Evolutionary conservation across 2,329 filamentous ascomycete species (phyloP).

Genomic region (Periconia digitata): DNA sequence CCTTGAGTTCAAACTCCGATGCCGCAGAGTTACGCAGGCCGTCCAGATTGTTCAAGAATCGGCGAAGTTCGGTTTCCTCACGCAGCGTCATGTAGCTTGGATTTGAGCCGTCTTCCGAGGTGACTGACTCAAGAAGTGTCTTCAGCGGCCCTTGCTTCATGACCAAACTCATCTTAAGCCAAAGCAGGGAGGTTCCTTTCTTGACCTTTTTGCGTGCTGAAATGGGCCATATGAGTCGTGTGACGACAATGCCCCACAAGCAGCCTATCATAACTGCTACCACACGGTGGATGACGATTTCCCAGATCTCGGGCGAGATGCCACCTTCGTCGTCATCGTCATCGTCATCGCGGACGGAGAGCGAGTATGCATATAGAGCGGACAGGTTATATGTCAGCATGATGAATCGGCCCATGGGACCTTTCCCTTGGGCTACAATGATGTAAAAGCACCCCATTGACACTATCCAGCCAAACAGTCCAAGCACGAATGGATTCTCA

Average conservation of each 20-base stretch:
- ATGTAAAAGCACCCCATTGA: conserved; percentile 86
- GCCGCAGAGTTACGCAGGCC: conserved; percentile 70
- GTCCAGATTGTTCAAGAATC: conserved; percentile 74
- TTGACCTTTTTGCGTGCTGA: conserved; percentile 86
- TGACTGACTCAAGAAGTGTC: conserved; percentile 56
- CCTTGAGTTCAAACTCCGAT: conserved; percentile 86
- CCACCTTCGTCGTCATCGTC: conserved; percentile 88
- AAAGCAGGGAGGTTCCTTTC: conserved; percentile 85
- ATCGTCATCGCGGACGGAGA: conserved; percentile 76
- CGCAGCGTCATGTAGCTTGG: conserved; percentile 77
- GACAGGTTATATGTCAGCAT: conserved; percentile 95
- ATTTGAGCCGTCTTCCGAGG: conserved; percentile 9
- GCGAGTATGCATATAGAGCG: conserved; percentile 88
- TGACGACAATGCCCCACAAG: conserved; percentile 89
- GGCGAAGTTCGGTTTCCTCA: conserved; percentile 84
- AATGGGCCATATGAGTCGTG: conserved; percentile 89
- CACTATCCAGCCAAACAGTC: conserved; percentile 78
- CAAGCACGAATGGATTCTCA: conserved; percentile 74
- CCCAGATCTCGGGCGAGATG: conserved; percentile 76
- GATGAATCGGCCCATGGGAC: conserved; percentile 89
- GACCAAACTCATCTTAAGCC: conserved; percentile 91
- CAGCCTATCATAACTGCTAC: conserved; percentile 84
- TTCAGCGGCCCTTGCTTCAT: conserved; percentile 93
- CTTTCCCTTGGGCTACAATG: conserved; percentile 80
- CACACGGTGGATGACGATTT: conserved; percentile 86